These are phyloP conservation scores for Nakazawaea ambrosiae DNA, from an alignment of 805 yeast genomes.

Conservation along the genomic window DNA sequence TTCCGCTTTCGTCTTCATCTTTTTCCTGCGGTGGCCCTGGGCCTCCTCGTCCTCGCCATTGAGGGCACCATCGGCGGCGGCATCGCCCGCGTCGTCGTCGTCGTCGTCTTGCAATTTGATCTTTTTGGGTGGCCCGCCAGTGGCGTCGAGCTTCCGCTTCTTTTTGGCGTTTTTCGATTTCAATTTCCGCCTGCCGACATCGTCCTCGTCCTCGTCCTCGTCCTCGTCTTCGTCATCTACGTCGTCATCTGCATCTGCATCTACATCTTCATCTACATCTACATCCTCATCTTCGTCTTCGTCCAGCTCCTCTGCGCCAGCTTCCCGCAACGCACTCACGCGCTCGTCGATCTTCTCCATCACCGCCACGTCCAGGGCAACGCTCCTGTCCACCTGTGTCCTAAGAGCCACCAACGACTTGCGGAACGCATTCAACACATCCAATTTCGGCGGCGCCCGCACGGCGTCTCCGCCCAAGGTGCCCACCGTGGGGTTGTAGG, in stretches of 20 bases:
- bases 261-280: neutral
- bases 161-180: too few species aligned
- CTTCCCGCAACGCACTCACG: neutral
- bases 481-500: constrained; percentile 55
- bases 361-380: constrained; percentile 22
- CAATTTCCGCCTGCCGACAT: neutral
- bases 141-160: too few species aligned
- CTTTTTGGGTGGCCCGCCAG: too few species aligned
- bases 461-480: constrained; percentile 52
- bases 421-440: constrained; percentile 15
- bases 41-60: constrained; percentile 3
- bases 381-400: constrained; percentile 29
- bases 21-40: constrained; percentile 14
- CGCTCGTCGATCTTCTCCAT: constrained; percentile 17
- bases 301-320: neutral
- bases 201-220: constrained; percentile 1
- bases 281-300: constrained; percentile 2
- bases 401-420: constrained; percentile 33
- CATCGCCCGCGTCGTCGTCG: neutral
- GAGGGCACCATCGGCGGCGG: neutral
- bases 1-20: constrained; percentile 13
- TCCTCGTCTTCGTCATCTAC: constrained; percentile 2
- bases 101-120: constrained; percentile 5
- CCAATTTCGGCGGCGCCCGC: constrained; percentile 27
- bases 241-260: neutral